These are phyloP conservation scores for Monosporascus sp. DNA, from an alignment of 2,329 filamentous ascomycete species.

Conservation along the genomic window DNA sequence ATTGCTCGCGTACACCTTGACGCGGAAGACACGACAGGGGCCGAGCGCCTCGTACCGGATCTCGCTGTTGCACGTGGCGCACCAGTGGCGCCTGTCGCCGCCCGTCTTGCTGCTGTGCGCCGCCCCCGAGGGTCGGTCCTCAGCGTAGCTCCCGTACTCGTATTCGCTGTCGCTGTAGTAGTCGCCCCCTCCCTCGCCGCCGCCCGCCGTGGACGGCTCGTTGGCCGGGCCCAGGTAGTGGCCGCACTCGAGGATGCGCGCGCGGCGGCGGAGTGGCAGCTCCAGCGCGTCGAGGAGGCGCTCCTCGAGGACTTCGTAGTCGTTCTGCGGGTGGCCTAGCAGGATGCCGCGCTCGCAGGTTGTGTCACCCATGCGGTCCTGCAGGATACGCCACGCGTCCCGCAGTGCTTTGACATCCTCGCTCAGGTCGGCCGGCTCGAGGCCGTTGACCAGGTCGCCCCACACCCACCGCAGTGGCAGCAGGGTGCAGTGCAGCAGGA, in stretches of 20 bases:
- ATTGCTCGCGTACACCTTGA: conserved; percentile 93
- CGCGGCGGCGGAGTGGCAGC: conserved; percentile 57
- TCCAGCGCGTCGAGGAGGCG: conserved; percentile 70
- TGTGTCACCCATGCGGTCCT: conserved; percentile 66
- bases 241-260: conserved; percentile 67
- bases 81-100: conserved; percentile 46
- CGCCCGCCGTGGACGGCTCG: conserved; percentile 37
- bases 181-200: conserved; percentile 42
- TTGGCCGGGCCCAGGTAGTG: conserved; percentile 66
- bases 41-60: conserved; percentile 51
- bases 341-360: conserved; percentile 69
- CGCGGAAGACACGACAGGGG: conserved; percentile 57
- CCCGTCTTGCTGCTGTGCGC: neutral
- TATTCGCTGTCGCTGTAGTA: conserved; percentile 25
- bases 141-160: conserved; percentile 14
- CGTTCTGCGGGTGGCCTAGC: conserved; percentile 71
- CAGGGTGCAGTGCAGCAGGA: conserved; percentile 72
- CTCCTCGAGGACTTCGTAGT: conserved; percentile 77
- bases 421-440: conserved; percentile 27
- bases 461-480: conserved; percentile 65
- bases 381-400: conserved; percentile 61
- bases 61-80: conserved; percentile 48
- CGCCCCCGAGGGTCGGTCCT: conserved; percentile 1
- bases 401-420: conserved; percentile 45
- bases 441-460: conserved; percentile 46